A percentile compares a stretch with the other conserved stretches of the same genome.
Conservation (phyloP, 148 eudicot species). For the Hydrangea macrophylla region DNA sequence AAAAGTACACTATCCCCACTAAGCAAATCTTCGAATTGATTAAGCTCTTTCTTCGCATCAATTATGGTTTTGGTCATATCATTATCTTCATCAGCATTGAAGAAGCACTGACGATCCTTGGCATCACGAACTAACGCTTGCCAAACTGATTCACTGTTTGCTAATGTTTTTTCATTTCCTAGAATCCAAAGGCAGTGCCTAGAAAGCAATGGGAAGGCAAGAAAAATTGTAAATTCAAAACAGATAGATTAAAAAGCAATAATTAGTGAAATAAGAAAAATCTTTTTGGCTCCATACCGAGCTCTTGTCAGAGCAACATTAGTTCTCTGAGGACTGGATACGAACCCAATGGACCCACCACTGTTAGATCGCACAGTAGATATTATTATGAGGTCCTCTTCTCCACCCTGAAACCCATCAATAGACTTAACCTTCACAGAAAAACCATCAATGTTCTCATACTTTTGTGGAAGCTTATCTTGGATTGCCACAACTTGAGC, state of each 20-base stretch:
- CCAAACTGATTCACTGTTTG: conserved; percentile 42
- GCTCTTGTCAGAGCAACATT: conserved; percentile 70
- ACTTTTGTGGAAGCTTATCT: conserved; percentile 47
- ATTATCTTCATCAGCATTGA: conserved; percentile 48
- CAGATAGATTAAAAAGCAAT: neutral
- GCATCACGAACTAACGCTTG: conserved; percentile 41
- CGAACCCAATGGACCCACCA: conserved; percentile 49
- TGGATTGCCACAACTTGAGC: conserved; percentile 71
- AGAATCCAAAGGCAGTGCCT: conserved; percentile 64
- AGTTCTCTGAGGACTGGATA: conserved; percentile 45
- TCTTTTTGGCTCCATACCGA: conserved; percentile 26
- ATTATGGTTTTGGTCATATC: conserved; percentile 40
- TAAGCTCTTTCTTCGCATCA: conserved; percentile 44
- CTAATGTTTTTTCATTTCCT: conserved; percentile 45
- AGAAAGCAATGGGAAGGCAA: neutral
- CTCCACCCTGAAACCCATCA: conserved; percentile 77
- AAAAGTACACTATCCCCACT: conserved; percentile 42
- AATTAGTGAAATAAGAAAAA: conserved; percentile 12
- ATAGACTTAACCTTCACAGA: conserved; percentile 54
- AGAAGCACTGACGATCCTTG: conserved; percentile 42
- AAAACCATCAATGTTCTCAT: conserved; percentile 41
- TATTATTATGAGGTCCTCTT: conserved; percentile 52
- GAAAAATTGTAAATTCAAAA: neutral
- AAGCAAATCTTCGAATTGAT: conserved; percentile 53
- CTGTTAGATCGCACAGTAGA: conserved; percentile 59